phyloP scores from a whole-genome alignment of 345 rosid genomes.

The Acer saccharum region DNA sequence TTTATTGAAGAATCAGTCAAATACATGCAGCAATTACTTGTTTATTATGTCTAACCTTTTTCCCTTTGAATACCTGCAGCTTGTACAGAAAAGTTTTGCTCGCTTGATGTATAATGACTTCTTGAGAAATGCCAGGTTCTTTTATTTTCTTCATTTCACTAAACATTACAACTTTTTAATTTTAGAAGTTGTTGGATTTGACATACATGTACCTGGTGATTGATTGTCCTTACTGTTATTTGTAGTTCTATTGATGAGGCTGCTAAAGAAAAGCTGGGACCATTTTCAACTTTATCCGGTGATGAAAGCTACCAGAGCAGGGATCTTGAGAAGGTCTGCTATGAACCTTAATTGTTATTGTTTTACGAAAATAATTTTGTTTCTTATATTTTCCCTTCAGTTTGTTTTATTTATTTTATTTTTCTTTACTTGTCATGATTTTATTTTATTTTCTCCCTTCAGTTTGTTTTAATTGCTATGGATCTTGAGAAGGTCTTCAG shows the following conservation, averaged over 20 bases:
- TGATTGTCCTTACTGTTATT: conserved; percentile 13
- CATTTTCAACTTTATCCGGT: conserved; percentile 68
- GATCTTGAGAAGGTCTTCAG: too few species aligned
- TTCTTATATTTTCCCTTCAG: background rate
- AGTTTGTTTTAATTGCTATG: too few species aligned
- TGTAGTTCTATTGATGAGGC: conserved; percentile 80
- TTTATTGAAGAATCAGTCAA: background rate
- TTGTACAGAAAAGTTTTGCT: conserved; percentile 98
- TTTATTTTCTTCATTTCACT: conserved; percentile 23
- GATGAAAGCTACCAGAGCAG: conserved; percentile 95
- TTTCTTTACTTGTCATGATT: background rate
- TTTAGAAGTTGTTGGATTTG: conserved; percentile 1
- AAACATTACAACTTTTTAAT: background rate
- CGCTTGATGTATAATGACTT: conserved; percentile 86
- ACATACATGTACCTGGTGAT: background rate
- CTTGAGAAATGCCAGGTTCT: conserved; percentile 78
- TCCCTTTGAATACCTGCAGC: conserved; percentile 55
- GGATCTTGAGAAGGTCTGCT: conserved; percentile 93
- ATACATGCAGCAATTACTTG: background rate
- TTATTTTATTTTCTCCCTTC: too few species aligned
- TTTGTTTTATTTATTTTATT: background rate
- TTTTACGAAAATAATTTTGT: background rate
- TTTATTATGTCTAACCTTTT: conserved; percentile 13
- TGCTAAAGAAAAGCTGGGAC: conserved; percentile 76
- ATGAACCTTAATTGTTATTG: background rate